A percentile compares a stretch with the other conserved stretches of the same genome.
phyloP scores from a whole-genome alignment of 495 filamentous ascomycete genomes.

The Letharia columbiana region DNA sequence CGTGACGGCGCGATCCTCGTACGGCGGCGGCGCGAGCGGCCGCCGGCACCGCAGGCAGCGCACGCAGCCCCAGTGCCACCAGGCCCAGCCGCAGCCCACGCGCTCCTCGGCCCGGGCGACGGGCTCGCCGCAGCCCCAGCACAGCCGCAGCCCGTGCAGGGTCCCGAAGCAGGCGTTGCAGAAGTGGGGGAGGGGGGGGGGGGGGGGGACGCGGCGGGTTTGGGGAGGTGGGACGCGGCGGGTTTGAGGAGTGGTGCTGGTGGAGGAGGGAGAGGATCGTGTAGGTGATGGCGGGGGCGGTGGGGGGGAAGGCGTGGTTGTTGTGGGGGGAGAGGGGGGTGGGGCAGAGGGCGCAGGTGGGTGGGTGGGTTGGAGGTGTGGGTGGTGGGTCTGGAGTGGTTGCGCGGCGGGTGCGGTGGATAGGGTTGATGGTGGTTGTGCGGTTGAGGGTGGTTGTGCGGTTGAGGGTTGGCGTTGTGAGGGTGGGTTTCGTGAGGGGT shows the following conservation, averaged over 20 bases:
- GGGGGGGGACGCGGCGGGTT: not conserved
- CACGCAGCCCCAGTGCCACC: constrained; percentile 25
- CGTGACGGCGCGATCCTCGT: no score
- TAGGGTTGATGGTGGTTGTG: not conserved
- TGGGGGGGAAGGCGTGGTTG: not conserved
- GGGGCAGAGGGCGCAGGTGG: not conserved
- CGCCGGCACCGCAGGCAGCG: constrained; percentile 17
- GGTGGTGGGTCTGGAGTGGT: not conserved
- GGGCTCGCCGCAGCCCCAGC: constrained; percentile 24
- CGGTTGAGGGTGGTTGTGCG: not conserved
- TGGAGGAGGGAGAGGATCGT: not conserved
- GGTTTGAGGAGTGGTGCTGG: not conserved
- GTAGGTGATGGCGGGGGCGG: not conserved
- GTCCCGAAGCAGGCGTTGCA: constrained; percentile 20
- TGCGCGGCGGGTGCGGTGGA: not conserved
- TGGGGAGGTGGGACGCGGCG: constrained; percentile 10
- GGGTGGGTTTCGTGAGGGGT: not conserved
- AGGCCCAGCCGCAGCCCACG: constrained; percentile 26
- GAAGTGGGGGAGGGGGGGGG: constrained; percentile 7
- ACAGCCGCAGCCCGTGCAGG: constrained; percentile 18
- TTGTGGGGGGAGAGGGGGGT: not conserved
- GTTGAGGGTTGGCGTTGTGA: not conserved
- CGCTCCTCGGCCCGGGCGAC: constrained; percentile 19
- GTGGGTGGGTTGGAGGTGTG: not conserved
- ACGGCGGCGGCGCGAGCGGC: no score